phyloP scores from a whole-genome alignment of 2,329 filamentous ascomycete species.

The Bipolaris oryzae region DNA sequence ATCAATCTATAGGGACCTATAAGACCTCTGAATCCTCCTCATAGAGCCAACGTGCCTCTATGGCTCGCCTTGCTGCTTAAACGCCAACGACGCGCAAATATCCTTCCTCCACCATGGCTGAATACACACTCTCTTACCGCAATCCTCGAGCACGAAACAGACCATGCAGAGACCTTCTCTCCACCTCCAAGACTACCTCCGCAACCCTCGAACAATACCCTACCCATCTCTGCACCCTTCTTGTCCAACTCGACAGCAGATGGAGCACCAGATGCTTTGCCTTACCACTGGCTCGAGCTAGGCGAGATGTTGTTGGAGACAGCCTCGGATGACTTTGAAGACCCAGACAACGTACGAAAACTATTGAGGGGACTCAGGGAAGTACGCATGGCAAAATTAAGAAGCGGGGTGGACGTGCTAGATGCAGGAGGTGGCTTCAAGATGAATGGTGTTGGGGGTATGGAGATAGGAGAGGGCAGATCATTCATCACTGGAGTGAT shows the following conservation, averaged over 20 bases:
- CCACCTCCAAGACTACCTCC: slow-evolving; percentile 76
- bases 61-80: slow-evolving; percentile 97
- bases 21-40: slow-evolving; percentile 77
- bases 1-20: slow-evolving; percentile 70
- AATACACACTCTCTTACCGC: slow-evolving; percentile 74
- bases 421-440: slow-evolving; percentile 75
- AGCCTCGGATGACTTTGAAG: slow-evolving; percentile 79
- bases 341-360: slow-evolving; percentile 74
- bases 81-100: slow-evolving; percentile 91
- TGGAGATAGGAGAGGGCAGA: slow-evolving; percentile 89
- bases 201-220: slow-evolving; percentile 51
- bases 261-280: slow-evolving; percentile 72
- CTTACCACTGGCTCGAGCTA: slow-evolving; percentile 95
- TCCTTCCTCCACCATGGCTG: slow-evolving; percentile 89
- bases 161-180: slow-evolving; percentile 72
- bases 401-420: slow-evolving; percentile 73
- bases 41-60: slow-evolving; percentile 78
- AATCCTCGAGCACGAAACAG: slow-evolving; percentile 82
- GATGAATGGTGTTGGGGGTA: slow-evolving; percentile 81
- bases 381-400: slow-evolving; percentile 86
- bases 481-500: slow-evolving; percentile 85
- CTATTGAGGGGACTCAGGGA: slow-evolving; percentile 83
- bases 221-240: slow-evolving; percentile 69
- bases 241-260: slow-evolving; percentile 74
- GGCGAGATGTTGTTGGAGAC: slow-evolving; percentile 85